Conservation (phyloP, 2,329 filamentous ascomycete species). For the Xylariaceae sp. region DNA sequence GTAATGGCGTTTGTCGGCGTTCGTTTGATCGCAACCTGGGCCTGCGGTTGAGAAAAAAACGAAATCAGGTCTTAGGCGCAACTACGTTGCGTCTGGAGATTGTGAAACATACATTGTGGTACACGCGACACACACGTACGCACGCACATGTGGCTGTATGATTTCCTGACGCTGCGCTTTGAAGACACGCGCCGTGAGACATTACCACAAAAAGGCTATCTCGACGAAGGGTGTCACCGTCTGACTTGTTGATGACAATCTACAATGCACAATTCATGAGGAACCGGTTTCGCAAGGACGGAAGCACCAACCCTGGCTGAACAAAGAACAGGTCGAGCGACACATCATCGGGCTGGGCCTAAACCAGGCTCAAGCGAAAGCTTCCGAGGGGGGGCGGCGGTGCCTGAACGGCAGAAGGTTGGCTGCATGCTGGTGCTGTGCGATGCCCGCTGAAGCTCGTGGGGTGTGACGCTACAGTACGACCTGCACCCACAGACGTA, state of each 20-base stretch:
- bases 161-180: constrained; percentile 6
- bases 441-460: constrained; percentile 28
- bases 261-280: constrained; percentile 8
- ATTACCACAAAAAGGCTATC: constrained; percentile 12
- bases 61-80: constrained; percentile 13
- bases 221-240: constrained; percentile 16
- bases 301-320: constrained; percentile 17
- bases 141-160: constrained; percentile 6
- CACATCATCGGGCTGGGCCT: constrained; percentile 7
- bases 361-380: constrained; percentile 18
- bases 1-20: constrained; percentile 12
- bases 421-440: constrained; percentile 27
- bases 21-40: constrained; percentile 14
- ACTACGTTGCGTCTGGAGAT: constrained; percentile 4
- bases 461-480: constrained; percentile 28
- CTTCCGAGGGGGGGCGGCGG: constrained; percentile 31
- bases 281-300: constrained; percentile 15
- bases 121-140: constrained; percentile 7
- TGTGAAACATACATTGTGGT: constrained; percentile 17
- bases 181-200: constrained; percentile 17
- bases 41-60: background rate
- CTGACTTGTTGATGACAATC: constrained; percentile 1
- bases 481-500: constrained; percentile 22
- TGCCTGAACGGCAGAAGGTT: constrained; percentile 33
- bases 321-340: constrained; percentile 1